These are phyloP conservation scores for Candolleomyces eurysporus DNA, from an alignment of 768 basidiomycete species.

Conservation along the genomic window DNA sequence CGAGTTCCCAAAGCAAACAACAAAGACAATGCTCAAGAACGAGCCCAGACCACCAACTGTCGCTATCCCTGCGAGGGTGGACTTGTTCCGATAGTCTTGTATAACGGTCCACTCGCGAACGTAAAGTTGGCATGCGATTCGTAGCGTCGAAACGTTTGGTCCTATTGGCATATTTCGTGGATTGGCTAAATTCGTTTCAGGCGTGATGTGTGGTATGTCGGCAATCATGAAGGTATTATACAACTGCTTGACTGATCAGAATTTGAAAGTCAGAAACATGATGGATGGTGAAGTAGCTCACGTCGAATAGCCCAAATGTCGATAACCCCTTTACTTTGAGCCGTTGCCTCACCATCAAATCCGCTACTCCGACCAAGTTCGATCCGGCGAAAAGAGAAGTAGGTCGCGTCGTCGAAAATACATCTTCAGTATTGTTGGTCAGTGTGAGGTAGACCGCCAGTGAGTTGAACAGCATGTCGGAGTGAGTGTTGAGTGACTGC, in stretches of 20 bases:
- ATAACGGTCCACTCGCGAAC: conserved; percentile 13
- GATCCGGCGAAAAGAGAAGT: conserved; percentile 16
- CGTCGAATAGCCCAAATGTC: conserved; percentile 15
- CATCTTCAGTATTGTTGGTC: conserved; percentile 9
- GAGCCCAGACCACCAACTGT: conserved; percentile 23
- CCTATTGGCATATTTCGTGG: neutral
- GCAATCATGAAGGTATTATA: conserved; percentile 12
- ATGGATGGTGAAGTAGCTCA: conserved; percentile 2
- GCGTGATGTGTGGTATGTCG: conserved; percentile 4
- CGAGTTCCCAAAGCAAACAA: conserved; percentile 17
- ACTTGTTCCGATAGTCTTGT: conserved; percentile 15
- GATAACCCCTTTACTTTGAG: conserved; percentile 7
- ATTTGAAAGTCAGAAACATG: neutral
- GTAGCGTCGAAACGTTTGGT: conserved; percentile 14
- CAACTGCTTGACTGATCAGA: conserved; percentile 1
- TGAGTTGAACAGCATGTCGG: neutral
- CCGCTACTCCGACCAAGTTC: conserved; percentile 12
- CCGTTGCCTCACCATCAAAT: conserved; percentile 4
- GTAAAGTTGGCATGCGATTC: conserved; percentile 9
- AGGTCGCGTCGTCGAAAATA: conserved; percentile 9
- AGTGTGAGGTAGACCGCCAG: conserved; percentile 9
- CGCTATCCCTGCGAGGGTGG: conserved; percentile 18
- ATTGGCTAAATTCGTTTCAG: conserved; percentile 15
- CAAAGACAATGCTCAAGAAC: conserved; percentile 18
- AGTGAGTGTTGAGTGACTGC: neutral